Evolutionary conservation across 2,329 filamentous ascomycete species (phyloP).

Genomic region (Ophiostoma himal-ulmi): DNA sequence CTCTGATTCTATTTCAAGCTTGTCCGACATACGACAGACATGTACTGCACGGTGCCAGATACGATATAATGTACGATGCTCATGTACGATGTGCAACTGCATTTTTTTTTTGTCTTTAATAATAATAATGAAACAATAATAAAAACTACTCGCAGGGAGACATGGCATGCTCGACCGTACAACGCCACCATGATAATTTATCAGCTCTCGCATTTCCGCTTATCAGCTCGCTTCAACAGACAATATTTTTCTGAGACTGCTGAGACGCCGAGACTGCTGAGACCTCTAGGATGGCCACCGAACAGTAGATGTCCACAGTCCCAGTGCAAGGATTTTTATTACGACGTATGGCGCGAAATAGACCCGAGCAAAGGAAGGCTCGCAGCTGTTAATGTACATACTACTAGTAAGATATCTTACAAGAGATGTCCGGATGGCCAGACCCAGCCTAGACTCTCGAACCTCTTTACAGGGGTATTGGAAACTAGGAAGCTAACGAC

Average conservation of each 20-base stretch:
- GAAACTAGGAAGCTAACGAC: background rate
- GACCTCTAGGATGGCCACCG: background rate
- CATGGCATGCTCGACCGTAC: background rate
- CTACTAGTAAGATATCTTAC: too few relatives aligned
- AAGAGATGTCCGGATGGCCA: background rate
- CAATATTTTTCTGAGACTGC: background rate
- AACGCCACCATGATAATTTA: background rate
- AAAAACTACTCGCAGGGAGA: background rate
- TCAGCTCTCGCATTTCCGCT: background rate
- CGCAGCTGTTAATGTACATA: background rate
- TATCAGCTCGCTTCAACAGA: background rate
- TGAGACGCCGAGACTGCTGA: background rate
- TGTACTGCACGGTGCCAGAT: background rate
- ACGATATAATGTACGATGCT: too few relatives aligned
- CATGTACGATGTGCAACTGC: background rate
- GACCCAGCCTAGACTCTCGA: background rate
- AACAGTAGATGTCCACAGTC: background rate
- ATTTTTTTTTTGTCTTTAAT: background rate
- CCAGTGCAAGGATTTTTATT: background rate
- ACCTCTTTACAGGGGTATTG: background rate
- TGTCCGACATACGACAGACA: background rate
- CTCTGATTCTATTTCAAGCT: background rate
- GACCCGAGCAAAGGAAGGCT: background rate
- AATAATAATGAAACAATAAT: background rate
- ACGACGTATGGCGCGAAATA: constrained; percentile 2